Evolutionary conservation across 2,329 filamentous ascomycete genomes (phyloP).

Genomic region (Talaromyces sp.): DNA sequence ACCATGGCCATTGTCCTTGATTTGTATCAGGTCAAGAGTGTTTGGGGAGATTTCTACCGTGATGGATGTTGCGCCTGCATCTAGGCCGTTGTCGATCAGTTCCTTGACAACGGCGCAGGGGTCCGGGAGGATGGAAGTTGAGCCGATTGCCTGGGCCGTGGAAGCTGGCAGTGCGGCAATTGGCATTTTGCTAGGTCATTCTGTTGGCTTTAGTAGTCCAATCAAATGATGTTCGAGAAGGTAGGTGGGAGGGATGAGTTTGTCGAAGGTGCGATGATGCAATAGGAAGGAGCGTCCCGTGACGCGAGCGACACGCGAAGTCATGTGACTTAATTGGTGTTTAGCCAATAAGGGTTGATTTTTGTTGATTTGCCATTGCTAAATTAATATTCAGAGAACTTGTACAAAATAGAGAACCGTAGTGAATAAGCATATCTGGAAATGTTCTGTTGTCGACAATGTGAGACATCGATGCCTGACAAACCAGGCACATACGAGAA

Average conservation of each 20-base stretch:
- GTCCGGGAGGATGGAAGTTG: slow-evolving; percentile 56
- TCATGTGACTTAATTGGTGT: slow-evolving; percentile 8
- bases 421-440: too few relatives aligned
- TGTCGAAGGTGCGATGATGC: not conserved
- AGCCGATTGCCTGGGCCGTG: slow-evolving; percentile 52
- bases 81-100: slow-evolving; percentile 65
- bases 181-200: slow-evolving; percentile 36
- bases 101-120: slow-evolving; percentile 60
- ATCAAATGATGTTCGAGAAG: not conserved
- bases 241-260: not conserved
- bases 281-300: slow-evolving; percentile 12
- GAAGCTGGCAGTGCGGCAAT: slow-evolving; percentile 43
- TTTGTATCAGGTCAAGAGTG: slow-evolving; percentile 59
- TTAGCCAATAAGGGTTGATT: not conserved
- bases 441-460: too few relatives aligned
- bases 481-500: not conserved
- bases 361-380: too few relatives aligned
- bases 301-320: slow-evolving; percentile 7
- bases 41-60: slow-evolving; percentile 58
- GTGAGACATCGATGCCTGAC: not conserved
- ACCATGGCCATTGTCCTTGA: slow-evolving; percentile 63
- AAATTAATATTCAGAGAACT: too few relatives aligned
- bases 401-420: too few relatives aligned
- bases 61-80: slow-evolving; percentile 58
- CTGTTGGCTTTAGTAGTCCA: not conserved